Evolutionary conservation across 2,329 filamentous ascomycete genomes (phyloP), one percentile per base, ranked within the genome.

Genomic region (Akanthomyces dipterigenus): DNA sequence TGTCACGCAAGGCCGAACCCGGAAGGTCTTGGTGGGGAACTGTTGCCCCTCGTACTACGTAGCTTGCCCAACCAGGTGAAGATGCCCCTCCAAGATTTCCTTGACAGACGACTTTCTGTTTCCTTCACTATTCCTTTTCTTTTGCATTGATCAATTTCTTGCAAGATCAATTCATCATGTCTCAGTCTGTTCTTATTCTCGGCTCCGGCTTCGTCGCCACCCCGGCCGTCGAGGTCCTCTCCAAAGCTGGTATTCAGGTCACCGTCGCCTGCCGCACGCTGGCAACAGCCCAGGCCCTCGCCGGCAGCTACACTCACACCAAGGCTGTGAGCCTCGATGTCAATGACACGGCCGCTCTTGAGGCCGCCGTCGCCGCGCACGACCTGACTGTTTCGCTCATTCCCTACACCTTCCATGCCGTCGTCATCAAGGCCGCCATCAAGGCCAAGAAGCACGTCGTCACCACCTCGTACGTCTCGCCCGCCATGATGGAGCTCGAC

Each of bases 361-460:
- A 97, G 70, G 85, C 86, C 58, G 91, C 87, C 71, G 84, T 96
- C 63, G 86, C 82, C 71, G 86, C 96, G 81, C 82, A 89, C 73
- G 89, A 95, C 73, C 78, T 96, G 12, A 87, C 89, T 73, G 89
- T 93, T 74, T 85, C 80, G 71, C 75, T 98, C 76, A 96, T 98
- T 69, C 93, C 93, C 55, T 98, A 97, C 80, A 96, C 87, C 63
- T 91, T 86, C 83, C 92, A 96, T 76, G 90, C 88, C 50, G 81
- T 83, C 61, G 92, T 97, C 70, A 96, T 97, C 85, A 93, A 96
- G 83, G 87, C 89, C 40, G 93, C 92, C 65, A 97, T 98, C 78
- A 85, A 88, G 70, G 84, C 88, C 70, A 97, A 96, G 89, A 96
- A 93, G 84, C 80, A 98, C 80, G 92, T 98, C 64, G 93, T 98